These are phyloP conservation scores for Cyclotella distinguenda DNA, from an alignment of 108 stramenopile genomes.

Conservation along the genomic window DNA sequence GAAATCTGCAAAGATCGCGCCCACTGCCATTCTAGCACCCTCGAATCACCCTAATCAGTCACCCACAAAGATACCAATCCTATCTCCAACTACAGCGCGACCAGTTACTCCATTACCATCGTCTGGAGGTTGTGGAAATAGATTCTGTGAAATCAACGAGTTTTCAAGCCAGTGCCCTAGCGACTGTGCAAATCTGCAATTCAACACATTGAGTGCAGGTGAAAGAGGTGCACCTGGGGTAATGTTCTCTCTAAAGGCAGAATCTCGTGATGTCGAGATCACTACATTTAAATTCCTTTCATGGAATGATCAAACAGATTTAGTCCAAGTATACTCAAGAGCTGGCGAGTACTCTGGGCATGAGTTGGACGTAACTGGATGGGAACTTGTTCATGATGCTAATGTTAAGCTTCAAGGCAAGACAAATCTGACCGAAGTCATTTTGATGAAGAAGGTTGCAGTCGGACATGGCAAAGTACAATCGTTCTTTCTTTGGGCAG, in stretches of 20 bases:
- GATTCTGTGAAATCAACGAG: constrained; percentile 4
- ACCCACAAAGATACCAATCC: no score
- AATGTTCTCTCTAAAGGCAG: constrained; percentile 4
- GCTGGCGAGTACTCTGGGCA: neutral
- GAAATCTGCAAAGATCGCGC: no score
- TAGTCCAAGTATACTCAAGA: constrained; percentile 5
- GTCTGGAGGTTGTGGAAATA: neutral
- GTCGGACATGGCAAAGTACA: neutral
- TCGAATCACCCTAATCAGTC: no score
- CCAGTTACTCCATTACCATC: neutral
- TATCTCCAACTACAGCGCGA: constrained; percentile 1
- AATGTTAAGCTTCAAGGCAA: neutral
- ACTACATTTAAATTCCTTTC: constrained; percentile 4
- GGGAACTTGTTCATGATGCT: constrained; percentile 4
- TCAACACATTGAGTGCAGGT: neutral
- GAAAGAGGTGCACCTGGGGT: constrained; percentile 1
- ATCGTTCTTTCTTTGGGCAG: constrained; percentile 8
- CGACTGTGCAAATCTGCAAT: neutral
- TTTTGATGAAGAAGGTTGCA: neutral
- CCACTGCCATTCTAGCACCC: no score
- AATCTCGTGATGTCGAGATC: neutral
- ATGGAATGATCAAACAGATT: neutral
- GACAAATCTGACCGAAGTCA: neutral
- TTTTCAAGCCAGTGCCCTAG: neutral
- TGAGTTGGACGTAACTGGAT: neutral